Base-by-base conservation (phyloP, 371 early-diverging fungal genomes). In the Mortierella sp. region DNA sequence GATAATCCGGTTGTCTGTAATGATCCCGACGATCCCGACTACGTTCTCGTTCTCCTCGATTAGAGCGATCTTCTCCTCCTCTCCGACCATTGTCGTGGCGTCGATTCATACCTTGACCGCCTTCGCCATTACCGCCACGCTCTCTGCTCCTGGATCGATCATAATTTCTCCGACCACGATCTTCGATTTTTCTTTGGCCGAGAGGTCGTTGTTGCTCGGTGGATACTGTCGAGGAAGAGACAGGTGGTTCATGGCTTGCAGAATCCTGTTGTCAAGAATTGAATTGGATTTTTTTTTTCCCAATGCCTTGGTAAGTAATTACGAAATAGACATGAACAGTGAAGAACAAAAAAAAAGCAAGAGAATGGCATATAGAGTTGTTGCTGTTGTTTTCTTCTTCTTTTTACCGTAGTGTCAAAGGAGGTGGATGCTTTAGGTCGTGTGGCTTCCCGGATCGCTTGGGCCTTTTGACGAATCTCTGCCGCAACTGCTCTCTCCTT, bases 401-500 rank as follows among this genome's bases (percentile, higher is more conserved):
- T n/a, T n/a, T 52, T 26, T 73, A 79, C 67, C 46, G 21, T 37
- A 19, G 48, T 65, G 43, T 48, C 57, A 30, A 57, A 14, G 5
- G 60, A 62, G 59, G 11, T 60, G n/a, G 58, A 58, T 44, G 63
- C 74, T 14, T 60, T 68, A 25, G 69, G 83, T 48, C 62, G 60
- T 9, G 57, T 62, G 19, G 68, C 67, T 44, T 74, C 60, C n/a
- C 72, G 75, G 57, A 67, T 81, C 5, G 61, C 76, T 55, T 61
- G 64, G 7, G 72, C 81, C 23, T 68, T 73, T 30, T 68, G 66
- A 29, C 72, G 67, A 29, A 72, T 47, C 19, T 83, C 81, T 19
- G 70, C 64, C 7, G 68, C 62, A 15, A 66, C 68, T 14, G 66
- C 68, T 9, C 67, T 68, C 26, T 83, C 83, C 55, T 79, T 79